phyloP scores from a whole-genome alignment of 768 basidiomycete genomes.

The Chalciporus piperatus region DNA sequence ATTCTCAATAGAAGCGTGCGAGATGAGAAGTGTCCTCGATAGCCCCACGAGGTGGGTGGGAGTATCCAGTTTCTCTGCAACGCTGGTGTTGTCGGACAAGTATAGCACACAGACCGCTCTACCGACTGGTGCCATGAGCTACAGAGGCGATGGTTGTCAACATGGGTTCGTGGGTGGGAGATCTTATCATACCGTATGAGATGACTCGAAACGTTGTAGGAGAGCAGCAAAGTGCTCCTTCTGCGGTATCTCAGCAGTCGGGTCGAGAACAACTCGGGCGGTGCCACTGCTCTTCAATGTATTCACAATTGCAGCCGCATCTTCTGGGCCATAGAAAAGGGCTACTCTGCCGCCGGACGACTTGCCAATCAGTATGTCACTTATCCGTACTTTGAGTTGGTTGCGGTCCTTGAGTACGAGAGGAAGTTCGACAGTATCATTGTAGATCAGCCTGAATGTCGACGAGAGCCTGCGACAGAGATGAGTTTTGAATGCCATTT shows the following conservation, averaged over 20 bases:
- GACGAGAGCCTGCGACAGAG: constrained; percentile 20
- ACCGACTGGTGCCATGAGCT: constrained; percentile 61
- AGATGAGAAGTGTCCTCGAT: constrained; percentile 46
- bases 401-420: constrained; percentile 43
- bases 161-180: background rate
- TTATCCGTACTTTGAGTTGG: constrained; percentile 32
- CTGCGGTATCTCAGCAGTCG: constrained; percentile 40
- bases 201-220: constrained; percentile 44
- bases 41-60: constrained; percentile 43
- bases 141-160: background rate
- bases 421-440: constrained; percentile 49
- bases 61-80: constrained; percentile 50
- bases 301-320: constrained; percentile 50
- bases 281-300: constrained; percentile 51
- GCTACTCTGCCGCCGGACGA: constrained; percentile 47
- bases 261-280: constrained; percentile 42
- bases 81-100: constrained; percentile 46
- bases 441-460: constrained; percentile 48
- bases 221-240: constrained; percentile 49
- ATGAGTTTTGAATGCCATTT: constrained; percentile 3
- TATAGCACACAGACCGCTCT: constrained; percentile 56
- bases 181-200: constrained; percentile 47
- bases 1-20: constrained; percentile 57
- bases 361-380: constrained; percentile 38
- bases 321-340: constrained; percentile 53